Evolutionary conservation across 1,284 basidiomycete genomes (phyloP), one percentile per base, ranked within the genome.

Genomic region (Naganishia cerealis): DNA sequence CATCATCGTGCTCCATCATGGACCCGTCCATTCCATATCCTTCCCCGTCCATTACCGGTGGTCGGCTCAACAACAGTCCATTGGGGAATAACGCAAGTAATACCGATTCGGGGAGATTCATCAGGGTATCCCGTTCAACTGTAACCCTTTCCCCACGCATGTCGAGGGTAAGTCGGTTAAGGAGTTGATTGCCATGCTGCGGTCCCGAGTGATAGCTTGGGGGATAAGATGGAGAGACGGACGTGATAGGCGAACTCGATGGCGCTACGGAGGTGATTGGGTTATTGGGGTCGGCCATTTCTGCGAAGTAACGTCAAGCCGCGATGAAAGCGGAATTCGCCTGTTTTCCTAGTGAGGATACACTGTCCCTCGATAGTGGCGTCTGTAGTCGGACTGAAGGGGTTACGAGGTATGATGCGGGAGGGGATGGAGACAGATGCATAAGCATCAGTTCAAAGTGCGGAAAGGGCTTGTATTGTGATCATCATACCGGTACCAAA

Each of bases 41-140:
- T 55, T 57, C 48, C n/a, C 65, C 55, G 50, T 56, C 68, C 48
- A 67, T 74, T 72, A 74, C 56, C 71, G 75, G 54, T 88, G 86
- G 75, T 94, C 92, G 86, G 75, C 90, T 92, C 67, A 99, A 86
- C 57, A 98, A 92, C 72, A 99, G 87, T 12, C 96, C 95, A 76
- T 99, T 98, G 15, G 95, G 95, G 78, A 99, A 99, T 67, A 99
- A 85, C 79, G 95, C 98, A 57, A 99, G 85, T 68, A 99, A 83
- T 56, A 99, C 92, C 33, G 91, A 94, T 85, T 99, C 95, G 9
- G 95, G 95, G 39, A 99, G 84, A 79, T 95, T 94, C 94, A 99
- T 97, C 79, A 99, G 90, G 39, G 91, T 94, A 82, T 98, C 95
- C 74, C 96, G 86, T 82, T 99, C 96, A 67, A 99, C 93, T 68